These are phyloP conservation scores for Microsporum ferrugineum DNA, from an alignment of 2,329 filamentous ascomycete species.

Conservation along the genomic window DNA sequence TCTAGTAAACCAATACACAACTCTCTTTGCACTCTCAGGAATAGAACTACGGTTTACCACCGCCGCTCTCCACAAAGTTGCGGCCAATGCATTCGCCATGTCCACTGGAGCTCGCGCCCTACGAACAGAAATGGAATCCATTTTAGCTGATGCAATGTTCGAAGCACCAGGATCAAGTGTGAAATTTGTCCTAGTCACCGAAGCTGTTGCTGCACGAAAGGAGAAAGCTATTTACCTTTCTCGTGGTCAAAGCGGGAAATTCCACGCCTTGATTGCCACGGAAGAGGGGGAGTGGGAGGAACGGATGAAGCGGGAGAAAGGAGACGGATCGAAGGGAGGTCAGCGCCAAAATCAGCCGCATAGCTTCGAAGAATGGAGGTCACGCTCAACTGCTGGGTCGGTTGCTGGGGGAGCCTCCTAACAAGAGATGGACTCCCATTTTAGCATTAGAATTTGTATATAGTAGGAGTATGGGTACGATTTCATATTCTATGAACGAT, in stretches of 20 bases:
- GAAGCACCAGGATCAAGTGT: constrained; percentile 57
- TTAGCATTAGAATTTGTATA: neutral
- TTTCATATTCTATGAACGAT: neutral
- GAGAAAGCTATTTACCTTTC: constrained; percentile 45
- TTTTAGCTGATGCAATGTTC: constrained; percentile 70
- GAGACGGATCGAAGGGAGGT: constrained; percentile 16
- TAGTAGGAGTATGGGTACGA: neutral
- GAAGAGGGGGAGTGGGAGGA: constrained; percentile 43
- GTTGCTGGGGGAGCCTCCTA: constrained; percentile 16
- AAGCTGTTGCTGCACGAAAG: constrained; percentile 53
- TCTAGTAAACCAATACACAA: constrained; percentile 75
- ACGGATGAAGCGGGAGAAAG: constrained; percentile 25
- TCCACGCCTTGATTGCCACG: constrained; percentile 40
- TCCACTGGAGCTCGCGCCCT: constrained; percentile 70
- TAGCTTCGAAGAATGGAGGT: constrained; percentile 38
- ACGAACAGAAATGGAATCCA: constrained; percentile 68
- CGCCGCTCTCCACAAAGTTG: constrained; percentile 68
- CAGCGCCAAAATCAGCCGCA: constrained; percentile 17
- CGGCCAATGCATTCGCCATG: constrained; percentile 55
- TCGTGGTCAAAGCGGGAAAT: constrained; percentile 40
- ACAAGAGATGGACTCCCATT: neutral
- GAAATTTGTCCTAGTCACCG: constrained; percentile 62
- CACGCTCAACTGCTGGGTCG: constrained; percentile 24
- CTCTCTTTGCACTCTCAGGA: constrained; percentile 69
- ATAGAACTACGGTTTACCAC: constrained; percentile 73